phyloP scores from a whole-genome alignment of 2,329 filamentous ascomycete species.

The Leptographium lundbergii region DNA sequence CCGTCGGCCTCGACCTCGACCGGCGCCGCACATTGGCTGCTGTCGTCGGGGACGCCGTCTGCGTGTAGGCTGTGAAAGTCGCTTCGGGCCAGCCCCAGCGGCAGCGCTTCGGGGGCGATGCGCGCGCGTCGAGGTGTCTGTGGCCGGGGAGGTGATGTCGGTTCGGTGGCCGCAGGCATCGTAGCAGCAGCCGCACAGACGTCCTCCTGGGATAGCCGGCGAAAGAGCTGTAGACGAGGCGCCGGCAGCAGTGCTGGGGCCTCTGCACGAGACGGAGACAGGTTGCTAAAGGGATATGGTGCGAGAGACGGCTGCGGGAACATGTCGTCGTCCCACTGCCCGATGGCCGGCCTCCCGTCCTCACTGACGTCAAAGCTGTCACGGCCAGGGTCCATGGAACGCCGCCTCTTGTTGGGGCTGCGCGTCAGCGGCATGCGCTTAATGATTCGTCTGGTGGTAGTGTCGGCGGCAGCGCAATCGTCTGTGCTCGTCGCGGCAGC shows the following conservation, averaged over 20 bases:
- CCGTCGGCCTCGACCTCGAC: conserved; percentile 32
- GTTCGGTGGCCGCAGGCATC: neutral
- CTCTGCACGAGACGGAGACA: neutral
- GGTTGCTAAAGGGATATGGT: neutral
- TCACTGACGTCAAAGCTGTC: conserved; percentile 23
- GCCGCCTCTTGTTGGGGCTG: conserved; percentile 40
- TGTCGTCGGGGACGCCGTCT: conserved; percentile 16
- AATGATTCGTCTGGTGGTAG: conserved; percentile 30
- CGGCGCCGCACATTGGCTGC: conserved; percentile 14
- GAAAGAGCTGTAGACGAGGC: neutral
- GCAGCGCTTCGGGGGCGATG: conserved; percentile 47
- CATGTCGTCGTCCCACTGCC: neutral
- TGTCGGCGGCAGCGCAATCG: neutral
- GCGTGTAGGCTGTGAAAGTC: conserved; percentile 43
- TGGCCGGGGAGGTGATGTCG: conserved; percentile 18
- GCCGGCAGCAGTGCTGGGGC: neutral
- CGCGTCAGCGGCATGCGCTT: conserved; percentile 34
- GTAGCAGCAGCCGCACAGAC: neutral
- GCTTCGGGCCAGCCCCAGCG: conserved; percentile 43
- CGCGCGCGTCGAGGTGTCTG: conserved; percentile 48
- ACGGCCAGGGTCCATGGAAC: conserved; percentile 31
- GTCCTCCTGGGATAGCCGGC: neutral
- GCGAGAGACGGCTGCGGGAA: neutral
- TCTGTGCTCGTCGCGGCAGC: conserved; percentile 7
- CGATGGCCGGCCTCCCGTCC: conserved; percentile 25